Evolutionary conservation across 768 basidiomycete species (phyloP).

Genomic region (Mycena leptocephala): DNA sequence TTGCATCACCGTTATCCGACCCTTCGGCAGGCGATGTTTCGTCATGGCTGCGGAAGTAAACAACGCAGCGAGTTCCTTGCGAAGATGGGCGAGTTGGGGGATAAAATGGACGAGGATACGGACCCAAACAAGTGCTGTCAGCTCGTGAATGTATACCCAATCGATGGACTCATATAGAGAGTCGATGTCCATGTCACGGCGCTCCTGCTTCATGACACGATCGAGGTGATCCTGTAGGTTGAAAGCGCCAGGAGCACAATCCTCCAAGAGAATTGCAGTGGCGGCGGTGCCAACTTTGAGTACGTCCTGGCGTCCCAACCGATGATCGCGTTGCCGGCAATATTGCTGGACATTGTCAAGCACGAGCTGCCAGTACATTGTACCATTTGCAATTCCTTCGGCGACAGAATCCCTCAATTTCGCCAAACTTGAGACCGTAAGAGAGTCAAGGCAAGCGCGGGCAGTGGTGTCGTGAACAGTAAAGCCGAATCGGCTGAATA

Average conservation of each 20-base stretch:
- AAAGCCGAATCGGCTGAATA: conserved; percentile 40
- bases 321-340: conserved; percentile 33
- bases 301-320: conserved; percentile 28
- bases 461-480: conserved; percentile 38
- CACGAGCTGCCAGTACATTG: background rate
- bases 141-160: conserved; percentile 26
- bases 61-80: conserved; percentile 29
- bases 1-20: conserved; percentile 37
- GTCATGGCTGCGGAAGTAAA: conserved; percentile 33
- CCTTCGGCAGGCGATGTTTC: conserved; percentile 37
- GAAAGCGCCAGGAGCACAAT: conserved; percentile 36
- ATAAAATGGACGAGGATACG: conserved; percentile 38
- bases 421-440: conserved; percentile 31
- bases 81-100: conserved; percentile 35
- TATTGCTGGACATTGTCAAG: conserved; percentile 21
- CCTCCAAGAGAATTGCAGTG: conserved; percentile 28
- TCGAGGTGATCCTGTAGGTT: conserved; percentile 7
- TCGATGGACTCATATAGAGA: conserved; percentile 36
- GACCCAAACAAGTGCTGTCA: conserved; percentile 41
- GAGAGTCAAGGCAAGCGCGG: conserved; percentile 33
- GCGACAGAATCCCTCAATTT: conserved; percentile 22
- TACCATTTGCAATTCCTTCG: conserved; percentile 5
- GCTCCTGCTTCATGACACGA: conserved; percentile 32
- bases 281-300: conserved; percentile 44
- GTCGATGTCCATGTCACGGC: conserved; percentile 31